phyloP scores from a whole-genome alignment of 164 flowering plant genomes.

The Tetracentron sinense region DNA sequence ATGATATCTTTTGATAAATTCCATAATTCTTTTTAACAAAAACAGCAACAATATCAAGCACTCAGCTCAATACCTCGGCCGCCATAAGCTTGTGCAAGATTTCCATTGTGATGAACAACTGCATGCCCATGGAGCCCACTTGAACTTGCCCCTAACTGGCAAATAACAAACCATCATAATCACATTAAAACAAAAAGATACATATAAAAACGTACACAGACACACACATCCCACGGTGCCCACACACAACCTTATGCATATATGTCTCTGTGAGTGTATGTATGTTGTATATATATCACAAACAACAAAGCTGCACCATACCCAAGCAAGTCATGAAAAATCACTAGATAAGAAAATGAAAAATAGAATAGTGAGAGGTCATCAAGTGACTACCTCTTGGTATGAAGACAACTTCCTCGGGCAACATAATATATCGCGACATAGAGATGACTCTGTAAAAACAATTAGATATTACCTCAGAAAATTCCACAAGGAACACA shows the following conservation, averaged over 20 bases:
- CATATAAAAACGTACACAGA: no score
- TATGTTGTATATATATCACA: no score
- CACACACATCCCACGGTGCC: no score
- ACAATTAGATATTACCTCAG: neutral
- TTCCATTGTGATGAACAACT: constrained; percentile 7
- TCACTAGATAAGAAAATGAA: neutral
- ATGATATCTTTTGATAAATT: no score
- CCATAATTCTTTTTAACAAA: no score
- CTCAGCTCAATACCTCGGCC: constrained; percentile 15
- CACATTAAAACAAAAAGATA: no score
- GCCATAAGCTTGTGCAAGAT: constrained; percentile 4
- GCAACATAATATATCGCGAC: constrained; percentile 15
- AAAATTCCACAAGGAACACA: neutral
- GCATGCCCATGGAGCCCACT: constrained; percentile 29
- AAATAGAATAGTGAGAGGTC: neutral
- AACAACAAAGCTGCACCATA: neutral
- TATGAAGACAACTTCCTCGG: constrained; percentile 13
- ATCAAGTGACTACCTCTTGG: constrained; percentile 21
- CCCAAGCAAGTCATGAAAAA: no score
- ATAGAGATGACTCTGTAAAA: constrained; percentile 15
- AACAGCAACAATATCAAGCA: neutral
- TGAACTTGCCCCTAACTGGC: constrained; percentile 28
- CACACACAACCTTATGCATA: no score
- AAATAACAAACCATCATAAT: neutral
- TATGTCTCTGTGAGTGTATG: no score